These are phyloP conservation scores for Bromus sterilis DNA, from an alignment of 176 grass and related monocot genomes.

Conservation along the genomic window DNA sequence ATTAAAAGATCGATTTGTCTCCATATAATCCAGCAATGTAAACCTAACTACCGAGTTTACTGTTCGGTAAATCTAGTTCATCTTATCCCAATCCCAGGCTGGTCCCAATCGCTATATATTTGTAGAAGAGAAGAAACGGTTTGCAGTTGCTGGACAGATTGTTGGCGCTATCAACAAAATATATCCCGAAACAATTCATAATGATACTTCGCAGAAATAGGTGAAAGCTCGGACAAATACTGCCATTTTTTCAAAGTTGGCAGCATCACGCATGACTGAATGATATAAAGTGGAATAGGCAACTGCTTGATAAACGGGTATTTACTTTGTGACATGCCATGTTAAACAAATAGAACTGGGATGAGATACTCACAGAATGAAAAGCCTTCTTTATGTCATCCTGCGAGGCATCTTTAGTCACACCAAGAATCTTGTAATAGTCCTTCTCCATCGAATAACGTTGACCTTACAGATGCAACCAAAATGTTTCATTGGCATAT, in stretches of 20 bases:
- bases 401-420: conserved; percentile 60
- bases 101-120: background rate
- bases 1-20: background rate
- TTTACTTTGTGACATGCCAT: background rate
- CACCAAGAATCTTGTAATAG: conserved; percentile 84
- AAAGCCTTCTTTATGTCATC: conserved; percentile 97
- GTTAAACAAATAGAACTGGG: conserved; percentile 15
- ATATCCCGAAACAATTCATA: background rate
- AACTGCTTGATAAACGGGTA: background rate
- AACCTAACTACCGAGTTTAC: background rate
- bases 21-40: background rate
- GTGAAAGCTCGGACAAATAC: background rate
- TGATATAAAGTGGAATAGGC: background rate
- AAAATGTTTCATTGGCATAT: conserved; percentile 11
- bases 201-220: background rate
- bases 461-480: conserved; percentile 37
- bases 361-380: conserved; percentile 67
- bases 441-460: conserved; percentile 44
- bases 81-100: conserved; percentile 11
- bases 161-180: background rate
- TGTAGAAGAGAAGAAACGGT: background rate
- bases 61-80: conserved; percentile 6
- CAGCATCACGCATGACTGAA: background rate
- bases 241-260: background rate
- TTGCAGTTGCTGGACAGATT: conserved; percentile 1